Percentiles rank a stretch among this genome's conserved stretches.
Evolutionary conservation across 2,329 filamentous ascomycete genomes (phyloP).

Genomic region (Tympanopsis confertula): DNA sequence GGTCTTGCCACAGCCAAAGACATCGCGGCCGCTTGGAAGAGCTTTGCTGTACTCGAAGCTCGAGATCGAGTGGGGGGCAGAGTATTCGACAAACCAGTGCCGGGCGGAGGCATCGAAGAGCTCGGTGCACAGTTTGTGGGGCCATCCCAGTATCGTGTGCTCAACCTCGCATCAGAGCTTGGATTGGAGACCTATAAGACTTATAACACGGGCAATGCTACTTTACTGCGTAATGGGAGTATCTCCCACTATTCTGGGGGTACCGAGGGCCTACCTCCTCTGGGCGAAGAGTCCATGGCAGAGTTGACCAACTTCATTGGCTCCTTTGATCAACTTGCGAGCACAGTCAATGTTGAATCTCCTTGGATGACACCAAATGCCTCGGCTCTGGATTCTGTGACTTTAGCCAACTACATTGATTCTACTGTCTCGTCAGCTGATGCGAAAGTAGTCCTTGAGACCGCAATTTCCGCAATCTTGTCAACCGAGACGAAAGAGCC

Average conservation of each 20-base stretch:
- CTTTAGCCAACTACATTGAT: neutral
- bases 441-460: constrained; percentile 2
- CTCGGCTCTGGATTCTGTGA: neutral
- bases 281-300: no score
- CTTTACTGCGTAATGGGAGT: neutral
- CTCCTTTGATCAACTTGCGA: no score
- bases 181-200: constrained; percentile 7
- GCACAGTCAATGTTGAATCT: no score
- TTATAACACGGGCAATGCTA: constrained; percentile 3
- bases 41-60: no score
- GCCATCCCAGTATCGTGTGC: constrained; percentile 11
- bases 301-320: no score
- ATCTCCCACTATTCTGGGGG: no score
- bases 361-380: constrained; percentile 4
- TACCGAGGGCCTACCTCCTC: no score
- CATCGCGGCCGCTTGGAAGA: no score
- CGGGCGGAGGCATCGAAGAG: constrained; percentile 9
- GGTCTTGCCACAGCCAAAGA: no score
- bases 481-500: neutral
- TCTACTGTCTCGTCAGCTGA: no score
- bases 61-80: no score
- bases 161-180: constrained; percentile 9
- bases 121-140: constrained; percentile 13
- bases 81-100: constrained; percentile 5
- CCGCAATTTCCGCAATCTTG: constrained; percentile 3